A percentile compares a stretch with the other conserved stretches of the same genome.
phyloP scores from a whole-genome alignment of 139 green algal species.

The Closterium sp. region DNA sequence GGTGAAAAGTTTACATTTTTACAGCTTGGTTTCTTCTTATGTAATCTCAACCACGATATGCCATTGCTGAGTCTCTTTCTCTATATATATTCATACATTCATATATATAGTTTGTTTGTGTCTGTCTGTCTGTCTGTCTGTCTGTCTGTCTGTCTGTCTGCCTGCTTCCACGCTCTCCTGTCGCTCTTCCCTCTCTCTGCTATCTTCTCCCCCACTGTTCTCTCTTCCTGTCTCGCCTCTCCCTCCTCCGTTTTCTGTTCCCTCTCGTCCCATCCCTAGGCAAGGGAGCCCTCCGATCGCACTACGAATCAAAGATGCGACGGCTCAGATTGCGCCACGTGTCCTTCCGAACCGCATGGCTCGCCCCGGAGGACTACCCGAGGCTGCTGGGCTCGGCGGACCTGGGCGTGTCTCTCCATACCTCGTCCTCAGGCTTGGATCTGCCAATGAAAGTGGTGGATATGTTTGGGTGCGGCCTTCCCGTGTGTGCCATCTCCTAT shows the following conservation, averaged over 20 bases:
- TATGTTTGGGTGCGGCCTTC: constrained; percentile 93
- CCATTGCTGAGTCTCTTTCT: too few relatives aligned
- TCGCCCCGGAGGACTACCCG: constrained; percentile 88
- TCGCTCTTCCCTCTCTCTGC: constrained; percentile 42
- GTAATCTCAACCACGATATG: too few relatives aligned
- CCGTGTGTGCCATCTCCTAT: constrained; percentile 83
- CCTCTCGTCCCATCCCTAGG: constrained; percentile 43
- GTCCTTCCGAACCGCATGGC: constrained; percentile 83
- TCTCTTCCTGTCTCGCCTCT: neutral
- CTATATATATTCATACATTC: too few relatives aligned
- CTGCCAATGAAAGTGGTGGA: constrained; percentile 99
- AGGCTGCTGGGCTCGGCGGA: constrained; percentile 82
- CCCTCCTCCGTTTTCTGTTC: neutral
- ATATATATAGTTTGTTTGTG: too few relatives aligned
- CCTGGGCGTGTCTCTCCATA: constrained; percentile 89
- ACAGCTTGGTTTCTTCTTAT: too few relatives aligned
- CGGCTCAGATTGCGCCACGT: constrained; percentile 69
- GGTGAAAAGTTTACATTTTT: too few relatives aligned
- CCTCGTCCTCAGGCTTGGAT: constrained; percentile 86
- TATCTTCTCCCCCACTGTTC: neutral
- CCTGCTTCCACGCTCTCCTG: too few relatives aligned
- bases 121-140: too few relatives aligned
- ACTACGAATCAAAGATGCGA: constrained; percentile 70
- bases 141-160: too few relatives aligned
- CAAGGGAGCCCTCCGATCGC: constrained; percentile 75